These are phyloP conservation scores for Lecanicillium sp. DNA, from an alignment of 2,329 filamentous ascomycete genomes.

Conservation along the genomic window DNA sequence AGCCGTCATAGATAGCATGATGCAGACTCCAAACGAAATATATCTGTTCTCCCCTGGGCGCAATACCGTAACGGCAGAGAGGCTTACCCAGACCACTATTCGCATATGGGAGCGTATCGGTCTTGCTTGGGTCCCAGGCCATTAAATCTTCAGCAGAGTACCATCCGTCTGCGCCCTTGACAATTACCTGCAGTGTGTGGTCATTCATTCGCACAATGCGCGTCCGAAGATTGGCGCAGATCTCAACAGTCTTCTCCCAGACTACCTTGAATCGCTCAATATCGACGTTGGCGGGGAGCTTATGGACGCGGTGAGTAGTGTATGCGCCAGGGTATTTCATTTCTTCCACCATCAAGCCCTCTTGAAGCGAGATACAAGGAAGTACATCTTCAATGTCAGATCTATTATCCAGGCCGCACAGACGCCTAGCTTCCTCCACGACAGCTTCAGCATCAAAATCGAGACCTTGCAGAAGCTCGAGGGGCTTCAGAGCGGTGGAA, in stretches of 20 bases:
- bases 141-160: not conserved
- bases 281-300: conserved; percentile 13
- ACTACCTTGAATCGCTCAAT: conserved; percentile 15
- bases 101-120: not conserved
- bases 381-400: conserved; percentile 27
- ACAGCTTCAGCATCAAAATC: not conserved
- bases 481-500: not conserved
- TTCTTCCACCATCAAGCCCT: conserved; percentile 29
- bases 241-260: conserved; percentile 17
- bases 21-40: not conserved
- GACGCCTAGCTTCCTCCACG: not conserved
- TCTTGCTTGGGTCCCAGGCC: not conserved
- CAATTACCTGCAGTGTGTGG: conserved; percentile 12
- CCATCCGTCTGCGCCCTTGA: conserved; percentile 12
- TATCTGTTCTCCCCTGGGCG: too few species aligned
- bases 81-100: not conserved
- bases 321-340: conserved; percentile 20
- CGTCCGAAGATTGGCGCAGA: conserved; percentile 18
- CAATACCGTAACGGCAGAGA: not conserved
- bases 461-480: not conserved
- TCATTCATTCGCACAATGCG: conserved; percentile 17
- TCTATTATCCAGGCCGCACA: not conserved
- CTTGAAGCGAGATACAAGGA: conserved; percentile 33
- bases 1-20: conserved; percentile 1
- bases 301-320: conserved; percentile 15